Evolutionary conservation across 306 rosid species (phyloP), one percentile per base, ranked within the genome.

Genomic region (Begonia peltatifolia): DNA sequence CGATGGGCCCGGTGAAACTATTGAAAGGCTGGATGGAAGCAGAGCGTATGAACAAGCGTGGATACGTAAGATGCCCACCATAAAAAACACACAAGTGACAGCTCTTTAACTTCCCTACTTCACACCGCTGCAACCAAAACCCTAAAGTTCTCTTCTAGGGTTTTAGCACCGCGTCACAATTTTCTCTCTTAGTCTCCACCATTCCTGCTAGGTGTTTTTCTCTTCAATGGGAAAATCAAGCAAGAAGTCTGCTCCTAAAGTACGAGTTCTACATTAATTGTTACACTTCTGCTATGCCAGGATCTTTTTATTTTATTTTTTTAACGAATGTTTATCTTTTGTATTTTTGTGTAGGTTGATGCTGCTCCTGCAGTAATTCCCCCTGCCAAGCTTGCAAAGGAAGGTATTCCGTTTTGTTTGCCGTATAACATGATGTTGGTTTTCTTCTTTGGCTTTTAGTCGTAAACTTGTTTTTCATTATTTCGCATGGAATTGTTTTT

Each of bases 171-270:
- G 48, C 48, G 6, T 12, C 48, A 14, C 48, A 44, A n/a, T 30
- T 16, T 36, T 35, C 18, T 49, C 16, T 16, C 16, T 17, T 14
- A 10, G 6, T 15, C 16, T 12, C 2, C 35, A 49, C 0, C 55
- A 11, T 11, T 48, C 35, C 2, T 2, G 10, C 22, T 18, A 10
- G 2, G 36, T 11, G 4, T 9, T 15, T 35, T 15, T 18, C 17
- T 36, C 18, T 35, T 16, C 1, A 14, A 88, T 89, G 97, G 80
- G 78, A 47, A 89, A 84, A 66, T 68, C 84, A 10, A 79, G 87
- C 81, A 88, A 81, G 81, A 84, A 89, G 46, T 80, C 97, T 3
- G 84, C 75, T 36, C 4, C 78, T 58, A 82, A 84, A 6, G 95
- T 84, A 64, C 10, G 63, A 0, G 15, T n/a, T n/a, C n/a, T 56